Base-by-base conservation (phyloP, 2,329 filamentous ascomycete species). In the Verticillium longisporum region DNA sequence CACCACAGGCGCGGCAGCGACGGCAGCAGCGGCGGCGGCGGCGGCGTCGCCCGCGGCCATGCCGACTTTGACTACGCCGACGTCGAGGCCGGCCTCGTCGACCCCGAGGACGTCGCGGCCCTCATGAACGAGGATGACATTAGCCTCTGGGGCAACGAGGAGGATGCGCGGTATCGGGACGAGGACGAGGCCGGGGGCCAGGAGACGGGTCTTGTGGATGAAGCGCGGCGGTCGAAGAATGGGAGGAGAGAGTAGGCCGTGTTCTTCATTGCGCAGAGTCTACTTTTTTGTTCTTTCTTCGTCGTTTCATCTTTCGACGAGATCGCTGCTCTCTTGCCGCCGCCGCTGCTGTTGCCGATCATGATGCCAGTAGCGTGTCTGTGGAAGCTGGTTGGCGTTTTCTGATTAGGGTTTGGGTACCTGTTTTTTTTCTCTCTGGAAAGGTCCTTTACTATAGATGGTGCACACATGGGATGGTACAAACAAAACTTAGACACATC, bases 91-190 rank as follows among this genome's bases (percentile, higher is more conserved):
- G 72, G 74, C 57, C 67, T 77, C 66, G 66, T 76, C 56, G 80
- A 81, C 33, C 79, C 80, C 50, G 76, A 78, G 38, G 80, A 82
- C 41, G 78, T 79, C 6, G 81, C 82, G 4, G 80, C 80, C 34
- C 70, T 85, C 45, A 83, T 85, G 81, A 79, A 80, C 55, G 83
- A 84, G 56, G 83, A 86, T 61, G 83, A 86, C 64, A 81, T 86
- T 60, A 85, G 82, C 34, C 71, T 86, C 21, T 86, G 83, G 83
- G 73, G 72, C 26, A 73, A 71, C 37, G 73, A 72, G 50, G 68
- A 69, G 7, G 72, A 74, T 64, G 68, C 55, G 1, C 61, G 61
- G 14, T 67, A 68, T 60, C 62, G 66, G 4, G 68, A 71, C 31
- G 68, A 69, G 32, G 68, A 71, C 13, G 63, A 69, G 5, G 64